These are phyloP conservation scores for Hygrocybe punicea DNA, from an alignment of 768 basidiomycete genomes.

Conservation along the genomic window DNA sequence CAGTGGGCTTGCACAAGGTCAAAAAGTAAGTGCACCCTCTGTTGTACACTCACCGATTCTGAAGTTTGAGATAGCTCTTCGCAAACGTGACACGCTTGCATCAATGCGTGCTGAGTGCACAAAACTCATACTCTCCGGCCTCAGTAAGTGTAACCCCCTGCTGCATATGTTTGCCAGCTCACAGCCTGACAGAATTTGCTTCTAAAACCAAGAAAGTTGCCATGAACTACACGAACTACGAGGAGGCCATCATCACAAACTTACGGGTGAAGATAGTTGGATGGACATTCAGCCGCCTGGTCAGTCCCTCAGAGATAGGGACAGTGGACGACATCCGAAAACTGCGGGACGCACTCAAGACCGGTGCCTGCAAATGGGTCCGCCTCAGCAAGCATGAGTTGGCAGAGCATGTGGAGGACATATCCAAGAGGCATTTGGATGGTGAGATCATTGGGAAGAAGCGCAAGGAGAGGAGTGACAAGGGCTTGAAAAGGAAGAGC, in stretches of 20 bases:
- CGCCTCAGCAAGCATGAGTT: not conserved
- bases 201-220: not conserved
- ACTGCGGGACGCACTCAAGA: not conserved
- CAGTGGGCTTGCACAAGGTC: not conserved
- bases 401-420: not conserved
- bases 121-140: not conserved
- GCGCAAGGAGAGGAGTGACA: not conserved
- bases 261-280: not conserved
- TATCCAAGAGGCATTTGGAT: not conserved
- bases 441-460: conserved; percentile 1
- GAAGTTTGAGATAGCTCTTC: not conserved
- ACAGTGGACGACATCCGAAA: not conserved
- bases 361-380: conserved; percentile 3
- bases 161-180: not conserved
- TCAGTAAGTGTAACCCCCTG: not conserved
- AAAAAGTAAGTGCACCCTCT: not conserved
- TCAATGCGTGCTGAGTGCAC: conserved; percentile 3
- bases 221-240: conserved; percentile 6
- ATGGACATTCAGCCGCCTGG: not conserved
- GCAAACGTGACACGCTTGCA: not conserved
- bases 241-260: not conserved
- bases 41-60: no score
- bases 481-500: not conserved
- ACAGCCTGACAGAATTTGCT: not conserved
- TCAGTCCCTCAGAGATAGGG: conserved; percentile 1